These are phyloP conservation scores for Luzula sylvatica DNA, from an alignment of 176 grass and related monocot genomes.

Conservation along the genomic window DNA sequence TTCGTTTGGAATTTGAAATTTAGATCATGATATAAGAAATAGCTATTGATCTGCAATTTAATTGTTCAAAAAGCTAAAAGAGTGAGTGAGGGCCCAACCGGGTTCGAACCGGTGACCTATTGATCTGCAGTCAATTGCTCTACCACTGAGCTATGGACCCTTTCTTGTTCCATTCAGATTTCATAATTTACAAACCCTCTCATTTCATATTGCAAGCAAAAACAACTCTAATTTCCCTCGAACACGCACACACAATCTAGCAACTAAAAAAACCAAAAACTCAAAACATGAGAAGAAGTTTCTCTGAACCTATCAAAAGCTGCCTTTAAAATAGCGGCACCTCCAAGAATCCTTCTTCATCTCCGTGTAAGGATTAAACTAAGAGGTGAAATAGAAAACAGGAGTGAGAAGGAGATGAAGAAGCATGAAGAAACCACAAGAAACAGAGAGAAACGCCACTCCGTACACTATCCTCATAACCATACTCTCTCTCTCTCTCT, in stretches of 20 bases:
- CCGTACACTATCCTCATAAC: constrained; percentile 21
- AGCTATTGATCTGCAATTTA: too few relatives aligned
- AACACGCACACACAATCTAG: too few relatives aligned
- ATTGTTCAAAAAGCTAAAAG: too few relatives aligned
- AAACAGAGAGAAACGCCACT: constrained; percentile 26
- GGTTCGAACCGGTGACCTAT: constrained; percentile 99
- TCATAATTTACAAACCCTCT: too few relatives aligned
- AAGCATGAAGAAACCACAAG: not conserved
- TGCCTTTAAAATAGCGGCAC: too few relatives aligned
- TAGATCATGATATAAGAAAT: too few relatives aligned
- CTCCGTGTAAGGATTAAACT: not conserved
- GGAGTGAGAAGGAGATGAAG: constrained; percentile 16
- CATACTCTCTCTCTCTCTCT: not conserved
- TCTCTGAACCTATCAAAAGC: too few relatives aligned
- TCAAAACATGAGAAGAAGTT: too few relatives aligned
- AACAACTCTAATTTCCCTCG: too few relatives aligned
- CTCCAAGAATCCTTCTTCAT: not conserved
- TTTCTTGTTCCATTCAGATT: not conserved
- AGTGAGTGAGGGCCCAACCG: constrained; percentile 74
- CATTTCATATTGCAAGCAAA: too few relatives aligned
- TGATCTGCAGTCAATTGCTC: constrained; percentile 99
- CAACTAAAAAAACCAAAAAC: not conserved
- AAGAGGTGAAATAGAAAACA: constrained; percentile 6
- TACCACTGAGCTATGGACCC: constrained; percentile 99
- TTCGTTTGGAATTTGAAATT: too few relatives aligned